Evolutionary conservation across 345 rosid genomes (phyloP), one percentile per base, ranked within the genome.

Genomic region (Cardamine occulta): DNA sequence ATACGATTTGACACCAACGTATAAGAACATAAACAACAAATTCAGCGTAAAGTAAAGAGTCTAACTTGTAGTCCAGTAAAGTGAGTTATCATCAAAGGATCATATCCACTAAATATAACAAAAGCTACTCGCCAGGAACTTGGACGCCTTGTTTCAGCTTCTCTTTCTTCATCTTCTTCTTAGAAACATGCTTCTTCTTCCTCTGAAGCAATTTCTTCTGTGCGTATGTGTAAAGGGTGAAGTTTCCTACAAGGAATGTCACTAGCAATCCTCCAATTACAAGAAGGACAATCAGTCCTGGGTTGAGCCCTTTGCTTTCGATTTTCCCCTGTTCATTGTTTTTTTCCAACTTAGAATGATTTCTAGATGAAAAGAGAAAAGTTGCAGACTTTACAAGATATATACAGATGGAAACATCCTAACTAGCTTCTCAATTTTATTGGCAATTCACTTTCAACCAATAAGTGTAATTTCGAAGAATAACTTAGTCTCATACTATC

Each of bases 11-110:
- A 92, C 97, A 6, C 99, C 99, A 48, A 92, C 99, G 0, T 88
- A 92, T 78, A 85, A 88, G 77, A 95, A 92, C 83, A 89, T 95
- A 34, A 95, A 95, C 89, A 92, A 95, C 89, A 95, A 95, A 81
- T 95, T 92, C 81, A 95, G 97, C 13, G 97, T 92, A 69, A 95
- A 95, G 81, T 92, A 95, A 21, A 12, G 31, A 18, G 75, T 26
- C 72, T 28, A 70, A 8, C 3, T 39, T 70, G 6, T 63, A 71
- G 67, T 48, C 14, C 58, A 44, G 44, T n/a, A n/a, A n/a, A 68
- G 28, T 45, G 70, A 54, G 32, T 61, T 10, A 29, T 42, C 24
- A 68, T 42, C 56, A 32, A 53, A 52, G 4, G 74, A 68, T 61
- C 15, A 45, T 75, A 21, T 4, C 70, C 31, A 28, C 32, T 6